phyloP scores from a whole-genome alignment of 768 basidiomycete species.

The Boletellus sp. region DNA sequence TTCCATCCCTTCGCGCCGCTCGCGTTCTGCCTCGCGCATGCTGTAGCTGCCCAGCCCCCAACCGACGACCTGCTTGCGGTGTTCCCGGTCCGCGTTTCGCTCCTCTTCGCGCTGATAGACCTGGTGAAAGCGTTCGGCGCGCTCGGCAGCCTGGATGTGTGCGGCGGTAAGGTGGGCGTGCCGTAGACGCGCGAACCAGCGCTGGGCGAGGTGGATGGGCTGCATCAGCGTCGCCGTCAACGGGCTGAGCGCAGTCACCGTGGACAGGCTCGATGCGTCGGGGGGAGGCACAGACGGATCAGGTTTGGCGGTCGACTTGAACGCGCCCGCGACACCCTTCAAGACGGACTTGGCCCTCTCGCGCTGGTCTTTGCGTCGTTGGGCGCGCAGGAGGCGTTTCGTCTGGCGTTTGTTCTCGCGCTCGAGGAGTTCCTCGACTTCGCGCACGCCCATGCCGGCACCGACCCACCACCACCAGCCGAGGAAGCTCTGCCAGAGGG shows the following conservation, averaged over 20 bases:
- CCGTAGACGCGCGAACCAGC: slow-evolving; percentile 58
- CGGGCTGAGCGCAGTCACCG: neutral
- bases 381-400: slow-evolving; percentile 44
- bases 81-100: slow-evolving; percentile 19
- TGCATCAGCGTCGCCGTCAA: slow-evolving; percentile 1
- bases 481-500: slow-evolving; percentile 95
- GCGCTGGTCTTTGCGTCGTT: slow-evolving; percentile 46
- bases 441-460: slow-evolving; percentile 75
- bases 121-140: slow-evolving; percentile 61
- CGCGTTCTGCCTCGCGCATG: slow-evolving; percentile 35
- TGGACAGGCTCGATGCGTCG: slow-evolving; percentile 9
- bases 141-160: slow-evolving; percentile 65
- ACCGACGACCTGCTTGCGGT: slow-evolving; percentile 38
- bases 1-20: slow-evolving; percentile 19
- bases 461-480: slow-evolving; percentile 99
- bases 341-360: slow-evolving; percentile 55
- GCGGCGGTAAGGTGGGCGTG: slow-evolving; percentile 71
- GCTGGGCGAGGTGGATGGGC: slow-evolving; percentile 37
- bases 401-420: slow-evolving; percentile 53
- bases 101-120: slow-evolving; percentile 43
- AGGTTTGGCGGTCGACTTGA: slow-evolving; percentile 24
- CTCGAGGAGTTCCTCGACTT: slow-evolving; percentile 60
- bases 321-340: slow-evolving; percentile 54
- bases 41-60: slow-evolving; percentile 78
- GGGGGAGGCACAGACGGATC: slow-evolving; percentile 2